Conservation (phyloP, 305 asterid species). For the Petunia hybrid region DNA sequence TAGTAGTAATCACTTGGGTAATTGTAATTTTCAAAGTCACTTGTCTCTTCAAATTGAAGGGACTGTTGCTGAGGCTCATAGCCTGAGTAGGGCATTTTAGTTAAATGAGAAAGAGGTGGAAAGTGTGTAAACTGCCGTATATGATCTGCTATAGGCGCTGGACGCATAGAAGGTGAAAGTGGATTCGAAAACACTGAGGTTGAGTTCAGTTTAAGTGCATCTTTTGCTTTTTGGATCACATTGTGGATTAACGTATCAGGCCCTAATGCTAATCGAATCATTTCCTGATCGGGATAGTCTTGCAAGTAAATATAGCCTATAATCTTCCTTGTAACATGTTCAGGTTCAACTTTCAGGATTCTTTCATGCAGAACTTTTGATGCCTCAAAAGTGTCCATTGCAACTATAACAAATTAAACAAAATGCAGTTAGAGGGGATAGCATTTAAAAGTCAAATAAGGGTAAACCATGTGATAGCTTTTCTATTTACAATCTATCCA, state of each 20-base stretch:
- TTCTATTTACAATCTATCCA: background rate
- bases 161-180: conserved; percentile 62
- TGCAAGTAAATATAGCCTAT: conserved; percentile 67
- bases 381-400: conserved; percentile 57
- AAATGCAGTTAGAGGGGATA: background rate
- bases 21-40: conserved; percentile 38
- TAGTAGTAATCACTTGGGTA: conserved; percentile 47
- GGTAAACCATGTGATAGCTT: background rate
- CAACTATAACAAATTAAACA: conserved; percentile 16
- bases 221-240: conserved; percentile 58
- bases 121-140: conserved; percentile 47
- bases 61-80: conserved; percentile 41
- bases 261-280: conserved; percentile 83
- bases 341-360: conserved; percentile 64
- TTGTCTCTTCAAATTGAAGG: conserved; percentile 48
- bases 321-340: conserved; percentile 65
- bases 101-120: conserved; percentile 44
- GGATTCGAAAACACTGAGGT: conserved; percentile 52
- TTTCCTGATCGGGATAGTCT: conserved; percentile 67
- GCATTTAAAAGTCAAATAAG: background rate
- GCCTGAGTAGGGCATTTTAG: conserved; percentile 43
- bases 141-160: conserved; percentile 48
- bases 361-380: conserved; percentile 53
- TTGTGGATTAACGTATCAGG: conserved; percentile 67
- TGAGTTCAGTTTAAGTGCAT: conserved; percentile 46